Evolutionary conservation across 371 early-diverging fungal species (phyloP).

Genomic region (Mortierella sp.): DNA sequence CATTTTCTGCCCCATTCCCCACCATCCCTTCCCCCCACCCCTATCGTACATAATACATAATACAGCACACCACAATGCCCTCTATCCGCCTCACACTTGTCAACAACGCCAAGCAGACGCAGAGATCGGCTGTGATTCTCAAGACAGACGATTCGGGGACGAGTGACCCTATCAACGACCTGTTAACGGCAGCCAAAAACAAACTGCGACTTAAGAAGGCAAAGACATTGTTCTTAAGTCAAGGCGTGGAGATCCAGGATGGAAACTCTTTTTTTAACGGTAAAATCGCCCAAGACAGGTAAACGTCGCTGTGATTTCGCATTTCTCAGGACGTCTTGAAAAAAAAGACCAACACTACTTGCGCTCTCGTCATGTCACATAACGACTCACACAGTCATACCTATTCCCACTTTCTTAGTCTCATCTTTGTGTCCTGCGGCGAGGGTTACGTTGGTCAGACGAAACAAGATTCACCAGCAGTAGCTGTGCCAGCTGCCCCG

Average conservation of each 20-base stretch:
- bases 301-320: background rate
- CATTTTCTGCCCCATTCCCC: background rate
- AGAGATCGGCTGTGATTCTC: conserved; percentile 52
- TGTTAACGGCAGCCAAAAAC: conserved; percentile 57
- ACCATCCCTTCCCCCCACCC: background rate
- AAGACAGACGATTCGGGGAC: conserved; percentile 21
- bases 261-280: conserved; percentile 22
- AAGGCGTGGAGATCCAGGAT: conserved; percentile 44
- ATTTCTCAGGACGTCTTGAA: no score
- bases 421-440: conserved; percentile 44
- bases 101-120: conserved; percentile 60
- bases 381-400: background rate
- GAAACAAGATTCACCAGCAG: conserved; percentile 8
- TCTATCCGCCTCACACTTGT: conserved; percentile 54
- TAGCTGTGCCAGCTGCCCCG: background rate
- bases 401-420: conserved; percentile 6
- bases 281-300: conserved; percentile 48
- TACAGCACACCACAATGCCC: conserved; percentile 20
- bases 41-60: background rate
- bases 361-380: background rate
- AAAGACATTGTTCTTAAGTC: conserved; percentile 39
- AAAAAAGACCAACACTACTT: no score
- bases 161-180: conserved; percentile 18
- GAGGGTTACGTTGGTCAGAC: conserved; percentile 44
- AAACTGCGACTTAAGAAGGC: conserved; percentile 61